These are phyloP conservation scores for Neurospora sp. DNA, from an alignment of 495 filamentous ascomycete genomes.

Conservation along the genomic window DNA sequence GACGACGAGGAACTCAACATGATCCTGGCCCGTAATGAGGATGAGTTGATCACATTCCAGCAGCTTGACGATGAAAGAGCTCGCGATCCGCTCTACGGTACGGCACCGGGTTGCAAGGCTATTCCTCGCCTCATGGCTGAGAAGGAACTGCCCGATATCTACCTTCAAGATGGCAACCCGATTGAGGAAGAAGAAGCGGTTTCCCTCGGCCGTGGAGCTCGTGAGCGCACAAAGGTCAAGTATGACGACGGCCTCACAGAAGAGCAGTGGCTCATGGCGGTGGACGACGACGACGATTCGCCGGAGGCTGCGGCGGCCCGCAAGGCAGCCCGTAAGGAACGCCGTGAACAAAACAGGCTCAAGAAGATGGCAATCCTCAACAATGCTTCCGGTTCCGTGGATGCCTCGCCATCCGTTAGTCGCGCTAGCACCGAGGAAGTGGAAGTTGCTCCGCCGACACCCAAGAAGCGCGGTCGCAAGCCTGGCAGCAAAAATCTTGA, in stretches of 20 bases:
- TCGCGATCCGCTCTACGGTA: constrained; percentile 58
- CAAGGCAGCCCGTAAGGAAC: constrained; percentile 74
- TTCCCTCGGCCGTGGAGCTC: constrained; percentile 75
- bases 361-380: constrained; percentile 39
- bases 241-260: constrained; percentile 98
- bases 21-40: constrained; percentile 69
- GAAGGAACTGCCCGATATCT: constrained; percentile 84
- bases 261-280: constrained; percentile 89
- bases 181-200: constrained; percentile 71
- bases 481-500: constrained; percentile 51
- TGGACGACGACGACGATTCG: constrained; percentile 89
- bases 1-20: constrained; percentile 95
- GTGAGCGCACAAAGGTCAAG: constrained; percentile 84
- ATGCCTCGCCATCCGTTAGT: constrained; percentile 66
- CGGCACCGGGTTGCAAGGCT: constrained; percentile 45
- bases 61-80: constrained; percentile 68
- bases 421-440: constrained; percentile 67
- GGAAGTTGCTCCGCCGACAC: constrained; percentile 27
- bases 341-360: constrained; percentile 63
- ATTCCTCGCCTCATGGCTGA: constrained; percentile 78
- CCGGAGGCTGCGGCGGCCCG: constrained; percentile 88
- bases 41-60: constrained; percentile 60
- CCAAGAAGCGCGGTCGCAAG: constrained; percentile 70
- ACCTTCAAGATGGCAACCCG: constrained; percentile 75
- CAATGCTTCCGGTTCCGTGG: constrained; percentile 34